Evolutionary conservation across 768 basidiomycete species (phyloP), one percentile per base, ranked within the genome.

Genomic region (Suillus tomentosus): DNA sequence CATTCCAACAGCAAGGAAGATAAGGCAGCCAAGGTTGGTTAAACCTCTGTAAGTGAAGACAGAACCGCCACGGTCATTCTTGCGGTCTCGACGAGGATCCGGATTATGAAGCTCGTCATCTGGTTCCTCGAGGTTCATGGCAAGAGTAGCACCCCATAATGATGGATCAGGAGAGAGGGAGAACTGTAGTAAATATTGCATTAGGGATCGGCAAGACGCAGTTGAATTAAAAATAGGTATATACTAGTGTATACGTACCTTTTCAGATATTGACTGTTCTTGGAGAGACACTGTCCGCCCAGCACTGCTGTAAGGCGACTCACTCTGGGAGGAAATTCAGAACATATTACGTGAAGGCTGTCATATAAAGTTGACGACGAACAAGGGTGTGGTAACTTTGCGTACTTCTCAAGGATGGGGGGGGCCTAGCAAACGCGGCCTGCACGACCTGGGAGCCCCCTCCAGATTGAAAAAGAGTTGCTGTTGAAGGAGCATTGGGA

Each of bases 41-140:
- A 92, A 73, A 36, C 92, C 92, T 78, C 92, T 79, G 65, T 75
- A 79, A 24, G 90, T 91, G 68, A 90, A 86, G 34, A 91, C 77
- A 67, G 82, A 82, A 45, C 87, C 86, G 45, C 79, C 77, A 48
- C 73, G 74, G 68, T 89, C 86, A 48, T 81, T 78, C 62, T 83
- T 84, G 64, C 82, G 74, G 68, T 89, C 87, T 39, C 88, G 81
- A 42, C 81, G 81, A 13, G 88, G 87, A 70, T 90, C 88, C 3
- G 89, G 88, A 68, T 89, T 88, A 72, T 91, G 89, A n/a, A 91
- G 81, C 62, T 82, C 82, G 73, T 91, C 89, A 65, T 91, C 89
- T 17, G 84, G 77, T 72, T 91, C 89, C 5, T 80, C 73, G 61
- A 82, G 77, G 65, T 80, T 81, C 45, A 82, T 82, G 8, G 85